Base-by-base conservation (phyloP, 2,329 filamentous ascomycete species). In the Atkinsonella hypoxylon region DNA sequence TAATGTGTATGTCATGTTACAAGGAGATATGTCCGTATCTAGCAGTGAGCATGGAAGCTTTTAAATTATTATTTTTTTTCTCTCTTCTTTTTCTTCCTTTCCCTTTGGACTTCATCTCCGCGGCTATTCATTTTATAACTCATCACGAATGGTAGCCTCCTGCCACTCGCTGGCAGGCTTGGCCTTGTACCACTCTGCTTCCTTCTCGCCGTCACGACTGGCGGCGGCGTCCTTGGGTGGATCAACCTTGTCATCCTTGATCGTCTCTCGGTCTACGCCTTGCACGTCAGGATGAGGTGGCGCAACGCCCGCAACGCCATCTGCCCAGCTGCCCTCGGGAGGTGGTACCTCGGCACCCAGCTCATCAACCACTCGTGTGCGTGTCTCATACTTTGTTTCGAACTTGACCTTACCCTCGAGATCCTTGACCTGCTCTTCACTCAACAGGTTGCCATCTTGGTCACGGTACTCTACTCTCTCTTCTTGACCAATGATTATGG, bases 331-430 rank as follows among this genome's bases (percentile, higher is more conserved):
- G 39, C 68, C 73, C 22, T 67, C 64, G 13, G 71, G 70, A 34
- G 66, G 59, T 11, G 66, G 64, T n/a, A 95, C 69, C 62, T 94
- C 87, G 57, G 90, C 89, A 53, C 90, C 93, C 42, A 81, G 67
- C 48, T 79, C 79, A 66, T 95, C 89, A 40, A 95, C 75, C 51
- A 97, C 69, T 52, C 88, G 83, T 9, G 89, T 96, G 56, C 87
- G 80, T n/a, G 91, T 96, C 74, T 97, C 91, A 65, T 96, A 96
- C 58, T 85, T 85, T 12, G 93, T 97, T 71, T 94, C 83, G 71
- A 98, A 96, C 61, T 89, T 88, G 53, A 97, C 90, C 69, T 95
- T 94, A 61, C 91, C 93, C 66, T 91, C 80, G 32, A 98, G 79
- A 18, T 79, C 80, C 61, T 85, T 81, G 53, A 98, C 89, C 64